Percentiles rank a stretch among this genome's conserved stretches.
Evolutionary conservation across 2,329 filamentous ascomycete genomes (phyloP).

Genomic region (Exutisphaerella laricina): DNA sequence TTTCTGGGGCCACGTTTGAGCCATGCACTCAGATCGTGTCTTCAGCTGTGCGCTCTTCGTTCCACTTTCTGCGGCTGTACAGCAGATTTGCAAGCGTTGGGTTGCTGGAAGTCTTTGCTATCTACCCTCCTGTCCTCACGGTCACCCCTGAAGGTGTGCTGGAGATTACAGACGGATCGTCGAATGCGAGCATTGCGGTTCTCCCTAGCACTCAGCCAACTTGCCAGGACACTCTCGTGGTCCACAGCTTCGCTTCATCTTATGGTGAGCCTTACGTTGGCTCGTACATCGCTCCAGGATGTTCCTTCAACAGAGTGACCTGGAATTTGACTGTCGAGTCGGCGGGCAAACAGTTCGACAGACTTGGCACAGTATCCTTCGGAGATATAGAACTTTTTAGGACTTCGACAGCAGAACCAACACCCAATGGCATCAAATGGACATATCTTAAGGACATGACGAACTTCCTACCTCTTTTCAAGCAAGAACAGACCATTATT

Average conservation of each 20-base stretch:
- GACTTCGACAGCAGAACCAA: constrained; percentile 77
- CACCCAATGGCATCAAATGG: constrained; percentile 64
- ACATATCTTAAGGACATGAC: constrained; percentile 76
- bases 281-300: constrained; percentile 62
- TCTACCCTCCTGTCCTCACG: constrained; percentile 60
- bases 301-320: constrained; percentile 66
- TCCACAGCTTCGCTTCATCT: constrained; percentile 64
- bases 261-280: constrained; percentile 70
- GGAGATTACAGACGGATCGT: constrained; percentile 35
- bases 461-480: constrained; percentile 63
- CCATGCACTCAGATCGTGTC: not conserved
- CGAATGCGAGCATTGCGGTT: constrained; percentile 25
- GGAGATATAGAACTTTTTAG: constrained; percentile 75
- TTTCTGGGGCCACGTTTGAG: constrained; percentile 4
- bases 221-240: constrained; percentile 59
- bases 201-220: constrained; percentile 27
- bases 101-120: constrained; percentile 60
- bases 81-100: constrained; percentile 20
- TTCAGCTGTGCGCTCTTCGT: not conserved
- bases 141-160: constrained; percentile 36
- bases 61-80: constrained; percentile 8
- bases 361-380: constrained; percentile 69
- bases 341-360: constrained; percentile 67
- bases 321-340: constrained; percentile 72
- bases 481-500: constrained; percentile 63